Conservation (phyloP, 305 asterid species). For the Vinca major region DNA sequence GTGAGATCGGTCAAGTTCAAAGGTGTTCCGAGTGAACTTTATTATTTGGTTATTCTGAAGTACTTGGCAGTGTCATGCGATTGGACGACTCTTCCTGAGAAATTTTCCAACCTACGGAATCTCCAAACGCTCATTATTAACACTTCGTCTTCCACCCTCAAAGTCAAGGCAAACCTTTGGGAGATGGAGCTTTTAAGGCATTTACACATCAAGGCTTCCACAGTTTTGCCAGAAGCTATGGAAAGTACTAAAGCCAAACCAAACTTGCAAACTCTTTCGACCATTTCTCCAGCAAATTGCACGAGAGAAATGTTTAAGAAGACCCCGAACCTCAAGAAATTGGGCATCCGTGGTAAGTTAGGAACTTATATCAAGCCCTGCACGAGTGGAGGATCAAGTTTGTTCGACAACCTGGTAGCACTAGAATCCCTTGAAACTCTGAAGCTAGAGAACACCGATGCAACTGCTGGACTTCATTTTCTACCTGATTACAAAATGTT, state of each 20-base stretch:
- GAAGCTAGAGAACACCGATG: conserved; percentile 28
- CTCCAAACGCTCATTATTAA: conserved; percentile 20
- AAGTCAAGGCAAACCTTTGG: conserved; percentile 13
- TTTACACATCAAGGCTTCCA: conserved; percentile 20
- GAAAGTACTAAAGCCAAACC: background rate
- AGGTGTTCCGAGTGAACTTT: conserved; percentile 14
- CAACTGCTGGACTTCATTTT: conserved; percentile 9
- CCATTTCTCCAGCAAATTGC: conserved; percentile 17
- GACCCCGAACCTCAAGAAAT: conserved; percentile 24
- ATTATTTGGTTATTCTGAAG: conserved; percentile 18
- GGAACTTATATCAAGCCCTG: conserved; percentile 7
- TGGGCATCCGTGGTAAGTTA: conserved; percentile 34
- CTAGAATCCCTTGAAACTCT: conserved; percentile 31
- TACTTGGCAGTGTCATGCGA: conserved; percentile 19
- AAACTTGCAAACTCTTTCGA: conserved; percentile 21
- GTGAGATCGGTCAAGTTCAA: conserved; percentile 12
- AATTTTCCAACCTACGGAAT: conserved; percentile 17
- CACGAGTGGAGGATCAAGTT: conserved; percentile 2
- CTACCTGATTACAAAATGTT: conserved; percentile 28
- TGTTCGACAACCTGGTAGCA: conserved; percentile 17
- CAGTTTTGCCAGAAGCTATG: conserved; percentile 3
- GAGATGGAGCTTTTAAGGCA: conserved; percentile 21
- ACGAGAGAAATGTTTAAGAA: conserved; percentile 13
- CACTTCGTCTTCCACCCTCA: conserved; percentile 7
- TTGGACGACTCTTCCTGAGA: conserved; percentile 9